Conservation (phyloP, 2,329 filamentous ascomycete genomes). For the Metarhizium album region DNA sequence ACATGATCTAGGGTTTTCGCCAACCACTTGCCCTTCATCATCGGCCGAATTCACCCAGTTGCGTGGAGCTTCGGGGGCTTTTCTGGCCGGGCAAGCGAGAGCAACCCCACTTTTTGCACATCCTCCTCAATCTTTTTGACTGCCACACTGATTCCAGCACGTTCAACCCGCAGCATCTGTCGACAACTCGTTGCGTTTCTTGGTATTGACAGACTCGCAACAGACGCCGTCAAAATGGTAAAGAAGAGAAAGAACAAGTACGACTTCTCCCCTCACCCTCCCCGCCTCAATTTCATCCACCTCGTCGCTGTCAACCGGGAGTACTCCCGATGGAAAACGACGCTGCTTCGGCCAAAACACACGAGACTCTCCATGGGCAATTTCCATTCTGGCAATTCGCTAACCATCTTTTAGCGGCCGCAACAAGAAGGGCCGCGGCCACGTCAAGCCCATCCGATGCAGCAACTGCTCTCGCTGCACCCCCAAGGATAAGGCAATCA, state of each 20-base stretch:
- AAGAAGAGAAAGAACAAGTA: conserved; percentile 65
- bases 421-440: conserved; percentile 99
- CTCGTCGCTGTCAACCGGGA: neutral
- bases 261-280: conserved; percentile 16
- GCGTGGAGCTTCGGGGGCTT: conserved; percentile 8
- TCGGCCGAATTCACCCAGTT: conserved; percentile 3
- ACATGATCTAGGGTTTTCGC: conserved; percentile 18
- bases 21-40: conserved; percentile 12
- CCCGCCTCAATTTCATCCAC: neutral
- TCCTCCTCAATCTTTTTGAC: conserved; percentile 9
- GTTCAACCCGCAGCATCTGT: conserved; percentile 12
- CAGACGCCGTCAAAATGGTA: conserved; percentile 55
- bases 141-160: conserved; percentile 14
- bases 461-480: conserved; percentile 71
- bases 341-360: conserved; percentile 5
- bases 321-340: conserved; percentile 6
- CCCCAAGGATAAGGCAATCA: conserved; percentile 99
- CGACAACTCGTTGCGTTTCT: conserved; percentile 11
- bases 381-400: conserved; percentile 9
- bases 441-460: conserved; percentile 96
- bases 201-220: conserved; percentile 23
- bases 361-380: neutral
- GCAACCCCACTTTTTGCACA: conserved; percentile 7
- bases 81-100: conserved; percentile 7
- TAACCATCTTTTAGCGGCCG: conserved; percentile 56